These are phyloP conservation scores for Xylaria palmicola DNA, from an alignment of 495 filamentous ascomycete species.

Conservation along the genomic window DNA sequence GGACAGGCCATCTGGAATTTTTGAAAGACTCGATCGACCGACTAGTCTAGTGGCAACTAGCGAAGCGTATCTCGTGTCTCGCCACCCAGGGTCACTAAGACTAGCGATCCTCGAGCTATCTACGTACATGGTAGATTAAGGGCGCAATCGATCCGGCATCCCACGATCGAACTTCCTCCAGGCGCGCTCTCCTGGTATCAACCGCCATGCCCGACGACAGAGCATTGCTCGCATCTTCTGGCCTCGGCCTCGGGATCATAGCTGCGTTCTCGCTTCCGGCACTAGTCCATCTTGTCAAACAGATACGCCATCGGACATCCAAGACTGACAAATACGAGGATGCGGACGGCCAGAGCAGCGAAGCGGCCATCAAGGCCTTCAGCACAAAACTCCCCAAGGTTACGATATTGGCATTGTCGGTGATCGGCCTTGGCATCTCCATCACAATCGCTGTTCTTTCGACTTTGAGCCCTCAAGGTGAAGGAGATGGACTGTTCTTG, in stretches of 20 bases:
- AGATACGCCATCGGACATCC: constrained; percentile 29
- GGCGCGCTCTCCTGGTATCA: not conserved
- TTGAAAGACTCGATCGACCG: too few relatives aligned
- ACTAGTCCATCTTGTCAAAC: constrained; percentile 25
- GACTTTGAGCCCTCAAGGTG: constrained; percentile 22
- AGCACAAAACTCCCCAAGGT: constrained; percentile 50
- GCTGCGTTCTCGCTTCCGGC: constrained; percentile 41
- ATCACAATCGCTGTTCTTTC: constrained; percentile 43
- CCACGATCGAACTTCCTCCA: not conserved
- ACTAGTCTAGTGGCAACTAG: not conserved
- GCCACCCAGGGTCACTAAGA: not conserved
- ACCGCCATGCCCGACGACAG: constrained; percentile 8
- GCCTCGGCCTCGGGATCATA: constrained; percentile 32
- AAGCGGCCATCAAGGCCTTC: constrained; percentile 53
- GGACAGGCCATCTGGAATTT: too few relatives aligned
- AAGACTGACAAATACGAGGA: constrained; percentile 56
- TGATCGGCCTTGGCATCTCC: constrained; percentile 47
- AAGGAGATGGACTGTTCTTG: constrained; percentile 26
- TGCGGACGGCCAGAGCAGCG: constrained; percentile 60
- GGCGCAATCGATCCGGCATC: not conserved
- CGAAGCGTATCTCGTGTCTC: not conserved
- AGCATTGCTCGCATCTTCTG: constrained; percentile 1
- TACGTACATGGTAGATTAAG: too few relatives aligned
- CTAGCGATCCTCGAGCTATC: too few relatives aligned
- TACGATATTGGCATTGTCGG: constrained; percentile 41